These are phyloP conservation scores for Trichoderma cornu-damae DNA, from an alignment of 2,329 filamentous ascomycete genomes.

Conservation along the genomic window DNA sequence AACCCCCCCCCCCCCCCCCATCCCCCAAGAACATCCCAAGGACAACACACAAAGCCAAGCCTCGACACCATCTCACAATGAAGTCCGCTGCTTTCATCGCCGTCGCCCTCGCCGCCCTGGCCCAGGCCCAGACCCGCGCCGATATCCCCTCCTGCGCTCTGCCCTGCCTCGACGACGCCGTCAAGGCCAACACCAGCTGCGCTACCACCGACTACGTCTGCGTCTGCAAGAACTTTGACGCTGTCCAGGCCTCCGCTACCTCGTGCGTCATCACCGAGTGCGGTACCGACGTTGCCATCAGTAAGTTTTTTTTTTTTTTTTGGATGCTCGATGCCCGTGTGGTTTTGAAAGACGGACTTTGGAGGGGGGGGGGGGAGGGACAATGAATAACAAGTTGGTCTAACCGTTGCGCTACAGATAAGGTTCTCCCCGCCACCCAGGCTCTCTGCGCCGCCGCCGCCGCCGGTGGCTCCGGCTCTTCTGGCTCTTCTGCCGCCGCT, in stretches of 20 bases:
- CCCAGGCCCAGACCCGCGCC: slow-evolving; percentile 31
- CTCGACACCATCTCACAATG: slow-evolving; percentile 32
- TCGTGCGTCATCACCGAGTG: slow-evolving; percentile 35
- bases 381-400: background rate
- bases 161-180: slow-evolving; percentile 34
- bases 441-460: slow-evolving; percentile 29
- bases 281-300: slow-evolving; percentile 34
- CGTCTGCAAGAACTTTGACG: slow-evolving; percentile 32
- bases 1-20: slow-evolving; percentile 5
- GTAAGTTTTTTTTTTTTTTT: slow-evolving; percentile 28
- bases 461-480: background rate
- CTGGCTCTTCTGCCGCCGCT: slow-evolving; percentile 13
- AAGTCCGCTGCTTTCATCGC: slow-evolving; percentile 34
- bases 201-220: slow-evolving; percentile 32
- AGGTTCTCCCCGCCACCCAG: slow-evolving; percentile 37
- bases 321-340: too few relatives aligned
- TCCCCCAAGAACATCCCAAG: background rate
- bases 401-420: slow-evolving; percentile 25
- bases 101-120: slow-evolving; percentile 33
- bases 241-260: slow-evolving; percentile 32
- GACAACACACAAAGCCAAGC: background rate
- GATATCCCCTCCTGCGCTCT: slow-evolving; percentile 38
- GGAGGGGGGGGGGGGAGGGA: too few relatives aligned
- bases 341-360: too few relatives aligned
- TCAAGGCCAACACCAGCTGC: slow-evolving; percentile 32